phyloP scores from a whole-genome alignment of 345 rosid species.

The Dovyalis caffra region DNA sequence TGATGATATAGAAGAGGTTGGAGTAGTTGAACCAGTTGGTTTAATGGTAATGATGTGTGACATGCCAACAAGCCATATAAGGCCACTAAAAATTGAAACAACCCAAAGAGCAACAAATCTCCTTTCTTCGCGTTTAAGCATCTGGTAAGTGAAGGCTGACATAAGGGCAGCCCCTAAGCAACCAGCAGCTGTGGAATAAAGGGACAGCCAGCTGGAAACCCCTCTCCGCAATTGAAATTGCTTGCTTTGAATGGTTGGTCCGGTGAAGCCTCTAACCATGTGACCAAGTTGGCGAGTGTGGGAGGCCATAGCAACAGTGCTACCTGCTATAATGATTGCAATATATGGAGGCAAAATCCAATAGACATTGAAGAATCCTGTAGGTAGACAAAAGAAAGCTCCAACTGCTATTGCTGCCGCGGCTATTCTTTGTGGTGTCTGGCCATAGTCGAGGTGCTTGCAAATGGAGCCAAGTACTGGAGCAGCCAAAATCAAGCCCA shows the following conservation, averaged over 20 bases:
- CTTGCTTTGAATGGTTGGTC: slow-evolving; percentile 22
- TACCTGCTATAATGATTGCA: slow-evolving; percentile 33
- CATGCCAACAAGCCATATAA: slow-evolving; percentile 49
- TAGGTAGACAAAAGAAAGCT: slow-evolving; percentile 50
- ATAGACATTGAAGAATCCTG: slow-evolving; percentile 42
- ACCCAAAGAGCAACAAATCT: slow-evolving; percentile 46
- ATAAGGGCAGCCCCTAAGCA: slow-evolving; percentile 50
- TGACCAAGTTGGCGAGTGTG: slow-evolving; percentile 59
- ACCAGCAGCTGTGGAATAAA: slow-evolving; percentile 43
- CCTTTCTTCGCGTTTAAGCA: slow-evolving; percentile 37
- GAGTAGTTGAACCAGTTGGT: slow-evolving; percentile 6
- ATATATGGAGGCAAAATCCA: slow-evolving; percentile 52
- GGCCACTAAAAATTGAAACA: slow-evolving; percentile 62
- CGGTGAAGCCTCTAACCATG: slow-evolving; percentile 44
- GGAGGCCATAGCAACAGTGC: slow-evolving; percentile 38
- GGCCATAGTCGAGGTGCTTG: slow-evolving; percentile 40
- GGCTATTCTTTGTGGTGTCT: slow-evolving; percentile 30
- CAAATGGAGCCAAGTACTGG: slow-evolving; percentile 35
- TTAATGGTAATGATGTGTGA: slow-evolving; percentile 27
- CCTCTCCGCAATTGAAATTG: slow-evolving; percentile 35
- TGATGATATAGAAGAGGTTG: slow-evolving; percentile 14
- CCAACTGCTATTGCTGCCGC: slow-evolving; percentile 52
- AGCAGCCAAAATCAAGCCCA: slow-evolving; percentile 42
- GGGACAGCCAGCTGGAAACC: slow-evolving; percentile 55
- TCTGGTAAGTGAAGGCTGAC: slow-evolving; percentile 47